phyloP scores from a whole-genome alignment of 208 protist genomes.

The Leishmania aethiopica region DNA sequence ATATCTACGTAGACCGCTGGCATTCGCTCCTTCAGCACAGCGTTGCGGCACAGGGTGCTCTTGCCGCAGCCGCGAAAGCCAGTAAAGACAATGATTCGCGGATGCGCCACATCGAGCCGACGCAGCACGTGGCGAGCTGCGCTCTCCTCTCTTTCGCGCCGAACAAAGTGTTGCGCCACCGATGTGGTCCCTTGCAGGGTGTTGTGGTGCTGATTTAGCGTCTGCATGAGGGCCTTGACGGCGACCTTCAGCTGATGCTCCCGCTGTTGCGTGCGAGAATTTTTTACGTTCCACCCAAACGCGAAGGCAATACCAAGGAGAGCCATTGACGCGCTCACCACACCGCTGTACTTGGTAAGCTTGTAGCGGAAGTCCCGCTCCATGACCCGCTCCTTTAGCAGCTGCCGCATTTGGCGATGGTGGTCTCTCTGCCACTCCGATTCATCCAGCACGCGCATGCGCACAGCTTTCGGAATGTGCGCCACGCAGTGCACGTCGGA shows the following conservation, averaged over 20 bases:
- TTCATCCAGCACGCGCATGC: slow-evolving; percentile 67
- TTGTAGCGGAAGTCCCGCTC: slow-evolving; percentile 68
- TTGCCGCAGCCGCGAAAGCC: slow-evolving; percentile 76
- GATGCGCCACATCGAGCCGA: slow-evolving; percentile 63
- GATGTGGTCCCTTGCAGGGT: not conserved
- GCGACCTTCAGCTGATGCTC: slow-evolving; percentile 52
- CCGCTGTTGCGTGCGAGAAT: slow-evolving; percentile 56
- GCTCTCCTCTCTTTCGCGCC: slow-evolving; percentile 57
- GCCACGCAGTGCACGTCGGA: slow-evolving; percentile 72
- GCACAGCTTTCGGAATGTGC: slow-evolving; percentile 58
- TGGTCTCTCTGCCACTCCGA: slow-evolving; percentile 75
- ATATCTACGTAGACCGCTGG: slow-evolving; percentile 74
- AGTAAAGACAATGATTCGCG: slow-evolving; percentile 70
- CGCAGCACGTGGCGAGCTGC: slow-evolving; percentile 59
- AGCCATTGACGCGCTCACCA: slow-evolving; percentile 67
- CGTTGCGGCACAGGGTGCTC: slow-evolving; percentile 59
- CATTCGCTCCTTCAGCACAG: slow-evolving; percentile 59
- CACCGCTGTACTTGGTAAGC: slow-evolving; percentile 75
- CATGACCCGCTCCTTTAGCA: slow-evolving; percentile 72
- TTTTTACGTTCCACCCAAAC: slow-evolving; percentile 73
- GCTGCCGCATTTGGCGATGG: slow-evolving; percentile 62
- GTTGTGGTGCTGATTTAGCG: slow-evolving; percentile 18
- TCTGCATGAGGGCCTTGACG: slow-evolving; percentile 52
- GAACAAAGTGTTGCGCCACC: slow-evolving; percentile 36
- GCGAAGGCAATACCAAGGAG: slow-evolving; percentile 61